These are phyloP conservation scores for Stachybotrys elegans DNA, from an alignment of 2,329 filamentous ascomycete genomes.

Conservation along the genomic window DNA sequence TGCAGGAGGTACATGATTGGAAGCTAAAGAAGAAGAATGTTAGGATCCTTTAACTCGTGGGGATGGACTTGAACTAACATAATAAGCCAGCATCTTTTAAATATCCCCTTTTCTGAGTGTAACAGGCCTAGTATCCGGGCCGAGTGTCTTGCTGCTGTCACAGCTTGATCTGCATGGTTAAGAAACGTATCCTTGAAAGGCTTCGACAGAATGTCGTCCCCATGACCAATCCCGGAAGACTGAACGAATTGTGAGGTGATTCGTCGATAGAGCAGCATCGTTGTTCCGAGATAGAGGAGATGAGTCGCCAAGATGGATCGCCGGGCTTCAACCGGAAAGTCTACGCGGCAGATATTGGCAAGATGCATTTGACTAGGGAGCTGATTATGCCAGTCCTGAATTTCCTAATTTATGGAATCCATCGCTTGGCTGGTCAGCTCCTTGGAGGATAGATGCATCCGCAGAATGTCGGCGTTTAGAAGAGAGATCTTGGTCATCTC, in stretches of 20 bases:
- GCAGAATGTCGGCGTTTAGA: constrained; percentile 7
- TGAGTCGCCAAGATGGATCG: constrained; percentile 6
- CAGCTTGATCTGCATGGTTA: neutral
- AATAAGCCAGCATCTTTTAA: constrained; percentile 8
- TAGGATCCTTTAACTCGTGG: neutral
- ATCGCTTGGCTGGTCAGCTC: constrained; percentile 2
- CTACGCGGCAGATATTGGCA: neutral
- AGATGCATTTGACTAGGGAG: constrained; percentile 4
- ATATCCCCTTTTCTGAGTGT: constrained; percentile 4
- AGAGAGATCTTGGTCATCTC: constrained; percentile 8
- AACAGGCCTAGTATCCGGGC: constrained; percentile 6
- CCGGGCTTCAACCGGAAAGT: constrained; percentile 3
- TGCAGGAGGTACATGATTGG: constrained; percentile 4
- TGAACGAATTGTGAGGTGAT: constrained; percentile 4
- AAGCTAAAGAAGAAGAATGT: constrained; percentile 1
- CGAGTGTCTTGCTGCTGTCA: constrained; percentile 6
- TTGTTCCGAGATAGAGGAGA: constrained; percentile 5
- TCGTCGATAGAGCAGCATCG: constrained; percentile 5
- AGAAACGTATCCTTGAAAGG: neutral
- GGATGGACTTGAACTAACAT: constrained; percentile 3
- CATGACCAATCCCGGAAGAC: neutral
- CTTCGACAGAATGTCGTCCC: neutral
- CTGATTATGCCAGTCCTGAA: constrained; percentile 5
- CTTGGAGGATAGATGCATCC: constrained; percentile 4
- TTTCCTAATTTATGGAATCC: constrained; percentile 1